Base-by-base conservation (phyloP, 129 eudicot species). In the Scalesia atractyloides region DNA sequence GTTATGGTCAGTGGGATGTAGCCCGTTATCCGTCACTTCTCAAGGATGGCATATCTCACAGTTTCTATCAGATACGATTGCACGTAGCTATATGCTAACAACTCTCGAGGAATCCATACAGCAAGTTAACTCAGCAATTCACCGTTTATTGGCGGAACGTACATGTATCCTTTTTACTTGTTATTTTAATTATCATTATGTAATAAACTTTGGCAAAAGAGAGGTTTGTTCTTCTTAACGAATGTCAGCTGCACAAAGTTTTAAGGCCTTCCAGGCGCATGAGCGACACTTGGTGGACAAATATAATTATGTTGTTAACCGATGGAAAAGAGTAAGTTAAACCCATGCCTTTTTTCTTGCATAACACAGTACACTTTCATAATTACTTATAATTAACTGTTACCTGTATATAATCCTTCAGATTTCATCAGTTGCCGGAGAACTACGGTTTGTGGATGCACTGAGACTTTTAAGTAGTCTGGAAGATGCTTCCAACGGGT, bases 1-100 rank as follows among this genome's bases (percentile, higher is more conserved):
- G 98, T 74, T 76, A 70, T 94, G 98, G 98, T 94, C 98, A 18
- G 93, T 88, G 22, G 98, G 98, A 70, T 90, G 96, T 80, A 90
- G 73, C 60, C 98, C 98, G n/a, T 75, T 86, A 26, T 90, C 97
- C 1, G 83, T 88, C 64, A 90, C 98, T 58, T 90, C 97, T 57
- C 91, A 87, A 68, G 98, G 97, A 16, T 90, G 98, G 98, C 86
- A 78, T 57, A 73, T 81, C 76, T 94, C 97, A 30, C 85, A 81
- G 68, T 94, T 94, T 75, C 96, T 90, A 30, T 80, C 83, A 14
- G 98, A 94, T 64, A 86, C 97, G 46, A 86, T 94, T 70, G 96
- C 97, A 61, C 80, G 98, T 22, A 94, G 92, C 88, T 94, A 94
- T 78, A 81, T 94, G 74, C 82, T 94, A 41, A 94, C 98, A 60